phyloP scores from a whole-genome alignment of 805 yeast genomes.

The Candida michaelii region DNA sequence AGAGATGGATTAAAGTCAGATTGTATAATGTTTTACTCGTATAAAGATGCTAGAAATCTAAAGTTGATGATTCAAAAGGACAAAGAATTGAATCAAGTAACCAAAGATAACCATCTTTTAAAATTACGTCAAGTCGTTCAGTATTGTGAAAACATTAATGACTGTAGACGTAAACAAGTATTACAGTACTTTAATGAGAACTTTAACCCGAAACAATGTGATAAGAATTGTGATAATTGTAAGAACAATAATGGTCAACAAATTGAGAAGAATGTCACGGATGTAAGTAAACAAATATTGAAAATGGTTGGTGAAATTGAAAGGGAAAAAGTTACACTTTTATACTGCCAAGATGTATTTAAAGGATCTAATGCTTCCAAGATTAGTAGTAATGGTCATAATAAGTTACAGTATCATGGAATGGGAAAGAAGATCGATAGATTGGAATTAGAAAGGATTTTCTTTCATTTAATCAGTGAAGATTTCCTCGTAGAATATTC shows the following conservation, averaged over 20 bases:
- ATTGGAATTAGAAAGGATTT: conserved; percentile 75
- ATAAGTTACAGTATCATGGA: conserved; percentile 63
- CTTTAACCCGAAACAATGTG: conserved; percentile 66
- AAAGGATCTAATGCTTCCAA: conserved; percentile 69
- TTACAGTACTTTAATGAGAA: conserved; percentile 86
- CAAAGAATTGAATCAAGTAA: conserved; percentile 57
- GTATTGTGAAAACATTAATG: conserved; percentile 87
- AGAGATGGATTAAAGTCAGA: conserved; percentile 85
- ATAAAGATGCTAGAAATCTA: conserved; percentile 74
- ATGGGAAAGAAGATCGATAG: conserved; percentile 63
- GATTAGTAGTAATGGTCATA: conserved; percentile 63
- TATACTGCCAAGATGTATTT: conserved; percentile 80
- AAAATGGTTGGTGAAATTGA: conserved; percentile 57
- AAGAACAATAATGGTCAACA: conserved; percentile 36
- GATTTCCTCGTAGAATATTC: conserved; percentile 70
- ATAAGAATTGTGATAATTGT: conserved; percentile 85
- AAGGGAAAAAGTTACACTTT: conserved; percentile 63
- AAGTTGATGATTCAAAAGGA: conserved; percentile 79
- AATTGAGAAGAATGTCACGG: conserved; percentile 67
- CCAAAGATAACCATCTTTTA: conserved; percentile 73
- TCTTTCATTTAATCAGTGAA: conserved; percentile 71
- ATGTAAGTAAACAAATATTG: conserved; percentile 57
- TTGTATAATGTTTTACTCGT: conserved; percentile 80
- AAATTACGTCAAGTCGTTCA: conserved; percentile 82
- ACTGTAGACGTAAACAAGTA: conserved; percentile 87